Evolutionary conservation across 768 basidiomycete species (phyloP).

Genomic region (Pleurotus salmoneostramineus): DNA sequence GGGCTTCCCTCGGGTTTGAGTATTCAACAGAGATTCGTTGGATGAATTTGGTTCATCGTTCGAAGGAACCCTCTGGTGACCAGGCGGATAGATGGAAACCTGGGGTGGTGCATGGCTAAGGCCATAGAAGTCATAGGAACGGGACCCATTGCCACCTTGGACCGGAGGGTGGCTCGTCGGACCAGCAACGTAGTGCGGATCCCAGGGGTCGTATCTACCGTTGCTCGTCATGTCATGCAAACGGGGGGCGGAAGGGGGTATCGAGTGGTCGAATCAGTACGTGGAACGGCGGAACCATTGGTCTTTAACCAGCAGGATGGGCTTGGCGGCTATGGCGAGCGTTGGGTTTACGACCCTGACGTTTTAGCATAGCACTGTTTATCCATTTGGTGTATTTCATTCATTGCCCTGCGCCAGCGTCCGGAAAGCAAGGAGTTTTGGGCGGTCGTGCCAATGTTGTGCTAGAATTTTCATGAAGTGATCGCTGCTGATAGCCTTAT

Average conservation of each 20-base stretch:
- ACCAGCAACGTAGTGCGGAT: not conserved
- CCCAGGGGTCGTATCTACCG: not conserved
- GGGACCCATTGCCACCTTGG: not conserved
- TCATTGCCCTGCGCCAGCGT: not conserved
- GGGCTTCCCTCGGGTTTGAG: not conserved
- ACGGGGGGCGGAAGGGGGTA: not conserved
- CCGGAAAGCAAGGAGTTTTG: not conserved
- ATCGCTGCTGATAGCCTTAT: no score
- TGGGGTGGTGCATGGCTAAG: not conserved
- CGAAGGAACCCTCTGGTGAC: not conserved
- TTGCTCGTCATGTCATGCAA: not conserved
- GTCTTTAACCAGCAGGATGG: not conserved
- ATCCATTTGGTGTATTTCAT: not conserved
- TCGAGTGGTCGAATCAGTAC: not conserved
- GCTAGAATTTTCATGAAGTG: not conserved
- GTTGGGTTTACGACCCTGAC: constrained; percentile 1
- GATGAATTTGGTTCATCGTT: not conserved
- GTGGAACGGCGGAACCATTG: not conserved
- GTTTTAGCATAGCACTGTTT: constrained; percentile 1
- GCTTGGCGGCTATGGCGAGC: not conserved
- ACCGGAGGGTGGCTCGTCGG: not conserved
- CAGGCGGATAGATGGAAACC: not conserved
- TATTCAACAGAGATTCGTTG: not conserved
- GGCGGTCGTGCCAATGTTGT: not conserved
- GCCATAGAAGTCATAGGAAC: not conserved